Evolutionary conservation across 108 stramenopile species (phyloP), one percentile per base, ranked within the genome.

Genomic region (Aurantiochytrium sp.): DNA sequence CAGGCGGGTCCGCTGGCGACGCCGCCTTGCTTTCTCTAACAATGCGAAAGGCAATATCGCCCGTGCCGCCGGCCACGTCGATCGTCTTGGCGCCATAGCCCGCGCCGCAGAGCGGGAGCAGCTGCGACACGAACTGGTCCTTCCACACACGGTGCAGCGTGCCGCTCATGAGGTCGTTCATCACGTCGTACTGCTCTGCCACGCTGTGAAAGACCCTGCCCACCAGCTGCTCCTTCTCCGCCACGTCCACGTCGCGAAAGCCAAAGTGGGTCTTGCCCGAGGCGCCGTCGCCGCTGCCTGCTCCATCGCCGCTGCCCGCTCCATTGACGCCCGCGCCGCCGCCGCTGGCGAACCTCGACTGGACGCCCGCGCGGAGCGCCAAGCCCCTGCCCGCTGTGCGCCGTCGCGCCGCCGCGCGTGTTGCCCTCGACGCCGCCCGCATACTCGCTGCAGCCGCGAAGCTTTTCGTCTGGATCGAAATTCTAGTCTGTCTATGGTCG

Each of bases 21-120:
- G 96, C 89, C 47, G 92, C 92, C 91, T 96, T 94, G 60, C 88
- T 60, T 19, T 95, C 95, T 8, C 97, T 96, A 35, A 96, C 89
- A 58, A 97, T 95, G 42, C 98, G 97, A 93, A 99, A 99, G 44
- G 97, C 96, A 58, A 99, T 95, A 91, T 99, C 98, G 18, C 98
- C 98, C 18, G 99, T 99, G 23, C 99, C 99, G 4, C 99, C 99
- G 29, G 99, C 99, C 4, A 99, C 96, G 90, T 99, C 98, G 25
- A 98, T 92, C 51, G 96, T 14, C 64, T 42, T 21, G 29, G 71
- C 60, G 69, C 8, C 44, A 5, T 89, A 23, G 10, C 87, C 88
- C n/a, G 51, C n/a, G 5, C 18, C 58, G 59, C 29, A 28, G 47
- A 43, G 87, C 58, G 89, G 91, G 25, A 25, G 92, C 72, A 71